Evolutionary conservation across 352 stramenopile genomes (phyloP), one percentile per base, ranked within the genome.

Genomic region (Globisporangium okanoganense): DNA sequence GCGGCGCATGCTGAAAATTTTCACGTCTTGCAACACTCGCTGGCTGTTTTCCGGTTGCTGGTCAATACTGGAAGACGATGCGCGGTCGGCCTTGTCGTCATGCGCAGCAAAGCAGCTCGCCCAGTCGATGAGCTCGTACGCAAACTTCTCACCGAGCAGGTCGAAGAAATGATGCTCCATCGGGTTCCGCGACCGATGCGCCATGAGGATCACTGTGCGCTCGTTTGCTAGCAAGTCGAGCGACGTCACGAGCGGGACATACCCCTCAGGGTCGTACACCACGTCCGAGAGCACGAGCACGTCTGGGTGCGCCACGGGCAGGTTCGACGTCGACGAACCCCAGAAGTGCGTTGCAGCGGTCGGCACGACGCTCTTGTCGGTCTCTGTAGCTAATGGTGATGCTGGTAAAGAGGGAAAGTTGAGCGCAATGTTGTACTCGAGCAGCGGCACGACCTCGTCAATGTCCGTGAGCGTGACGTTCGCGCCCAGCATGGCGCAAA

Each of bases 121-220:
- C 74, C 72, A 90, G 56, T 88, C 70, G 7, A 85, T 66, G 29
- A 71, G 67, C 56, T 79, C 60, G 71, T 64, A 81, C 43, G 67
- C 49, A 51, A 90, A 90, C 24, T 56, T 61, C 33, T 65, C 44
- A 10, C 63, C 71, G 27, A 93, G 58, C 43, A 86, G 58, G 35
- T 85, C 71, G 70, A 94, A 94, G 62, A 94, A 92, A 54, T 92
- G 67, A 45, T 92, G 73, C 61, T 94, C 84, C 76, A 87, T 87
- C 1, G 84, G 82, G 66, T 94, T 89, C 20, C 84, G 72, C 44
- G 82, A 92, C 40, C 82, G 72, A 60, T 94, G 80, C 13, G 82
- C 79, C 82, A 94, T 92, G 51, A 92, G 69, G 27, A 92, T 77
- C 1, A 72, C 67, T 20, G 80, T 90, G 27, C 67, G 29, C 0